Conservation (phyloP, 495 filamentous ascomycete species). For the Corynascus novoguineensis region DNA sequence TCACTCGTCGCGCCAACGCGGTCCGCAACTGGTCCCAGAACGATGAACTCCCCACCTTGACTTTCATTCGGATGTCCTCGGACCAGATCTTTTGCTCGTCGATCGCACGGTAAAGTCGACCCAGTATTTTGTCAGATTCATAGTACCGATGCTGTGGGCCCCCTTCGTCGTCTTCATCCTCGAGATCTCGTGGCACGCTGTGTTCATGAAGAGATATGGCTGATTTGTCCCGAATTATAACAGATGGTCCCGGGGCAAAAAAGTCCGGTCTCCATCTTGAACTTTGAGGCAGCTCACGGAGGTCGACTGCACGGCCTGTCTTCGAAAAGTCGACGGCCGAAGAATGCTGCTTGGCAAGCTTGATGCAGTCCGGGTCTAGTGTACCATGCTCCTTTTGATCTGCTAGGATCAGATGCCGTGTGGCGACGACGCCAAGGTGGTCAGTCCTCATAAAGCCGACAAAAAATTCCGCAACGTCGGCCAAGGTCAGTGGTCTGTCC, state of each 20-base stretch:
- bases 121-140: constrained; percentile 61
- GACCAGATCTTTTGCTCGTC: constrained; percentile 65
- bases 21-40: constrained; percentile 45
- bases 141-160: constrained; percentile 54
- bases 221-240: constrained; percentile 44
- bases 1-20: constrained; percentile 35
- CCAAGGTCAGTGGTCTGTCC: constrained; percentile 44
- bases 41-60: constrained; percentile 13
- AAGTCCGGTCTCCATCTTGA: constrained; percentile 37
- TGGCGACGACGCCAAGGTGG: constrained; percentile 63
- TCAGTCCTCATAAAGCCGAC: constrained; percentile 75
- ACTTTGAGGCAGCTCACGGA: constrained; percentile 27
- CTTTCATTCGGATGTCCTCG: constrained; percentile 41
- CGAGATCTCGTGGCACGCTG: constrained; percentile 26
- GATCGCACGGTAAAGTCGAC: constrained; percentile 65
- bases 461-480: constrained; percentile 74
- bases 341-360: constrained; percentile 65
- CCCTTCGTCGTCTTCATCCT: constrained; percentile 53
- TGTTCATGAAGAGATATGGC: constrained; percentile 42
- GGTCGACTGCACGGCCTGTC: constrained; percentile 60
- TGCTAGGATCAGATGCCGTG: constrained; percentile 59
- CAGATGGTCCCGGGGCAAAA: constrained; percentile 58
- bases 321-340: constrained; percentile 81
- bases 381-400: constrained; percentile 56
- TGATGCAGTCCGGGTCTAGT: constrained; percentile 50